Percentiles rank a stretch among this genome's conserved stretches.
Conservation (phyloP, 2,329 filamentous ascomycete genomes). For the Calonectria fujianensis region DNA sequence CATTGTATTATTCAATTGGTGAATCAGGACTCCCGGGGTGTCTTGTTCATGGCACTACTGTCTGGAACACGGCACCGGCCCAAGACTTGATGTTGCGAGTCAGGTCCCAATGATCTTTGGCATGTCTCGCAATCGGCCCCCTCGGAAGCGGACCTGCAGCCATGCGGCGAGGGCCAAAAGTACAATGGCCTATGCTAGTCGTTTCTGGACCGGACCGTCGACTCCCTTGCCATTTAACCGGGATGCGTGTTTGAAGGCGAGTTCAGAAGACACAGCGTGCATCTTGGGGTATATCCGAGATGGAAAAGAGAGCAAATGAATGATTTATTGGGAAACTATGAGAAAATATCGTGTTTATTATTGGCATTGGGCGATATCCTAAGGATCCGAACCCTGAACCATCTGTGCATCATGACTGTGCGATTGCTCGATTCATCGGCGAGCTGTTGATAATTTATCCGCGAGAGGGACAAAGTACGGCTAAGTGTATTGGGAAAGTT, state of each 20-base stretch:
- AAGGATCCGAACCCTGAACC: not conserved
- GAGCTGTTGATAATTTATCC: not conserved
- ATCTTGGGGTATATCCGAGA: not conserved
- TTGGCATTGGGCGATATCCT: not conserved
- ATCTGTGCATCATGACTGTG: not conserved
- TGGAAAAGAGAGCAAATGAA: not conserved
- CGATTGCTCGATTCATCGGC: not conserved
- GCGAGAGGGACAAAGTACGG: not conserved
- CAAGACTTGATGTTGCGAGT: not conserved
- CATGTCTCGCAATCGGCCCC: not conserved
- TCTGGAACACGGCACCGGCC: not conserved
- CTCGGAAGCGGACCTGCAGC: not conserved
- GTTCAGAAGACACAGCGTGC: not conserved
- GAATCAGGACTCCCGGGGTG: not conserved
- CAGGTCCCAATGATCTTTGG: not conserved
- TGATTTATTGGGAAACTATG: not conserved
- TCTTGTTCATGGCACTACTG: not conserved
- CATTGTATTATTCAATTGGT: not conserved
- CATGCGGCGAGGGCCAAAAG: constrained; percentile 4
- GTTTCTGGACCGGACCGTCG: not conserved
- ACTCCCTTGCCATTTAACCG: not conserved
- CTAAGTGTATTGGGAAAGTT: not conserved
- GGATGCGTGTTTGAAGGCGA: no score
- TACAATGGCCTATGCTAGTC: not conserved
- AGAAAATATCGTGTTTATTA: not conserved